Evolutionary conservation across 352 stramenopile species (phyloP).

Genomic region (Plasmopara viticola): DNA sequence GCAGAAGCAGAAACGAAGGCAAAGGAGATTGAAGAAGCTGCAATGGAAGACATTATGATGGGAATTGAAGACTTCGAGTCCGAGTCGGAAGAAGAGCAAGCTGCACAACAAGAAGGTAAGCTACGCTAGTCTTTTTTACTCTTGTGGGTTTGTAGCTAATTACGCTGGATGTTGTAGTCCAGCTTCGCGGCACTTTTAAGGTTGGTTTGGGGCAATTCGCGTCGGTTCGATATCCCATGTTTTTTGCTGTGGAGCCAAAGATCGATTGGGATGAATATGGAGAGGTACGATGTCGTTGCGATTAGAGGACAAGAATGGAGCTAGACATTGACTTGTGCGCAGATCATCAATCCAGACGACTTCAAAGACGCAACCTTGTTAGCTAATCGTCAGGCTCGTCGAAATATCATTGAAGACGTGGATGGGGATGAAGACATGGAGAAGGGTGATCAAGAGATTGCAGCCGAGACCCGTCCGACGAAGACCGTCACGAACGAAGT

Average conservation of each 20-base stretch:
- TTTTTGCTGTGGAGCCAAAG: conserved; percentile 80
- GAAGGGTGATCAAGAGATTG: conserved; percentile 49
- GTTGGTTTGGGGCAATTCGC: conserved; percentile 80
- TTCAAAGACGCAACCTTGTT: conserved; percentile 73
- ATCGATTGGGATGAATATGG: conserved; percentile 88
- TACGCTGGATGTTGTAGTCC: conserved; percentile 26
- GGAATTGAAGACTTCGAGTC: conserved; percentile 86
- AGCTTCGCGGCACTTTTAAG: conserved; percentile 82
- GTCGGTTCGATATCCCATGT: conserved; percentile 82
- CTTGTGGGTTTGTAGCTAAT: too few species aligned
- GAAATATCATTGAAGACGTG: conserved; percentile 52
- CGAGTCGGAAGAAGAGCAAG: conserved; percentile 69
- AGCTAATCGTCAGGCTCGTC: conserved; percentile 51
- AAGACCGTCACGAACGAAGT: conserved; percentile 76
- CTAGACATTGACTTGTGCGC: background rate
- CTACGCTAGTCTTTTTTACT: background rate
- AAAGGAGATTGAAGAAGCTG: conserved; percentile 84
- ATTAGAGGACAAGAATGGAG: background rate
- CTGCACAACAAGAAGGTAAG: conserved; percentile 51
- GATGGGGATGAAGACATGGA: conserved; percentile 71
- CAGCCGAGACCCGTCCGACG: conserved; percentile 60
- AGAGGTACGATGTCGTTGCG: conserved; percentile 34
- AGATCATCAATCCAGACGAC: conserved; percentile 80
- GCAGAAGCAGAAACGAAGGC: conserved; percentile 84
- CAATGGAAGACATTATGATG: conserved; percentile 91